phyloP scores from a whole-genome alignment of 2,329 filamentous ascomycete genomes.

The Gliomastix tumulicola region DNA sequence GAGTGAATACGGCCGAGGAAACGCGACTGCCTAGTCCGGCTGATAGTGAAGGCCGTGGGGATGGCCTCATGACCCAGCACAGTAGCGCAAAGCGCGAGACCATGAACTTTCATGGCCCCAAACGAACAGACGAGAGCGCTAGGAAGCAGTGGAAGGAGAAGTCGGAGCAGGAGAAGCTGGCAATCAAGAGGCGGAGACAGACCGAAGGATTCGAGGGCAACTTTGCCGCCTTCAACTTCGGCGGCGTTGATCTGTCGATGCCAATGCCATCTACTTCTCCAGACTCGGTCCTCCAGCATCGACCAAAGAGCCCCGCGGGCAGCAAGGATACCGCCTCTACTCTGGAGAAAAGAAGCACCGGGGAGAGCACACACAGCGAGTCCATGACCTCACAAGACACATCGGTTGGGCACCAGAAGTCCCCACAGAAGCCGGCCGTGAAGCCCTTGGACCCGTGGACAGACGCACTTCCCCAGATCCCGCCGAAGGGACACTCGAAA shows the following conservation, averaged over 20 bases:
- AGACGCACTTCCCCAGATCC: too few relatives aligned
- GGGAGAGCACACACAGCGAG: too few relatives aligned
- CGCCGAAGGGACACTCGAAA: too few relatives aligned
- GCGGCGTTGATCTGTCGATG: slow-evolving; percentile 6
- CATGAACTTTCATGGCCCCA: slow-evolving; percentile 34
- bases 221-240: slow-evolving; percentile 30
- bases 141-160: background rate
- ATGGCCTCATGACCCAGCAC: slow-evolving; percentile 35
- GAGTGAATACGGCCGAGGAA: slow-evolving; percentile 16
- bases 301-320: too few relatives aligned
- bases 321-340: too few relatives aligned
- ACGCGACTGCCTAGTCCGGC: slow-evolving; percentile 34
- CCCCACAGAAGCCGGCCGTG: too few relatives aligned
- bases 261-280: too few relatives aligned
- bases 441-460: too few relatives aligned
- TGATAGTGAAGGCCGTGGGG: slow-evolving; percentile 2
- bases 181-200: slow-evolving; percentile 9
- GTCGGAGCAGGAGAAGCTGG: slow-evolving; percentile 9
- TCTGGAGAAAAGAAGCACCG: too few relatives aligned
- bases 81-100: slow-evolving; percentile 45
- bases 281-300: too few relatives aligned
- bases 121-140: slow-evolving; percentile 27
- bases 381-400: too few relatives aligned
- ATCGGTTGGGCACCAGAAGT: too few relatives aligned
- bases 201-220: slow-evolving; percentile 27